Base-by-base conservation (phyloP, 495 filamentous ascomycete species). In the Podospora sp. region DNA sequence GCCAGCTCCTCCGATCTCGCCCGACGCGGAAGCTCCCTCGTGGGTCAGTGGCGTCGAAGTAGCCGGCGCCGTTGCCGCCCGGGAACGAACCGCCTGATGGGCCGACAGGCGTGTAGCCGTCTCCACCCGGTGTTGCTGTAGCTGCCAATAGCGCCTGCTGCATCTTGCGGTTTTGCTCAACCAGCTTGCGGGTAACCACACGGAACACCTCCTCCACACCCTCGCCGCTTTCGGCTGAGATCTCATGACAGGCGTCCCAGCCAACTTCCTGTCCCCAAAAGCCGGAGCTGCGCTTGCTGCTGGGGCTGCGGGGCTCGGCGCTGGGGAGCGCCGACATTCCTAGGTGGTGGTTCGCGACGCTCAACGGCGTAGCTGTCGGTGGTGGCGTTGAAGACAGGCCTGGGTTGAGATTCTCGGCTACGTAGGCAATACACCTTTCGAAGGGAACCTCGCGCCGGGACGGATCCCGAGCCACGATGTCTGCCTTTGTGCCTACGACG, bases 211-310 rank as follows among this genome's bases (percentile, higher is more conserved):
- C 95, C 61, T 99, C 95, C 12, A 99, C 92, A 3, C 94, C 94
- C 81, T 98, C 94, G 20, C 95, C 95, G 74, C 91, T 92, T 82
- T 93, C 92, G 24, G 94, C 94, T 71, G 89, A 92, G 71, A 99
- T 94, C 81, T 99, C 94, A 78, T 98, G 94, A 72, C 94, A 97
- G 68, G 92, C 94, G 73, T 97, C 94, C 93, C 93, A 97, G 12
- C 92, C 92, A 8, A 92, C 89, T 71, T 97, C 93, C 72, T 95
- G 91, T 1, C 90, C 91, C 93, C 93, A 96, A 74, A 96, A 94
- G 6, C 91, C 92, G 40, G 87, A 90, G 68, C 87, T 91, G 40
- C 92, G 86, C 75, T 96, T 96, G 76, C 86, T 90, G 74, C 87
- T 87, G 6, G 90, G 88, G 55, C 86, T 89, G 62, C 87, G 81